Conservation (phyloP, 176 grass and related monocot genomes). For the Juncus effusus region DNA sequence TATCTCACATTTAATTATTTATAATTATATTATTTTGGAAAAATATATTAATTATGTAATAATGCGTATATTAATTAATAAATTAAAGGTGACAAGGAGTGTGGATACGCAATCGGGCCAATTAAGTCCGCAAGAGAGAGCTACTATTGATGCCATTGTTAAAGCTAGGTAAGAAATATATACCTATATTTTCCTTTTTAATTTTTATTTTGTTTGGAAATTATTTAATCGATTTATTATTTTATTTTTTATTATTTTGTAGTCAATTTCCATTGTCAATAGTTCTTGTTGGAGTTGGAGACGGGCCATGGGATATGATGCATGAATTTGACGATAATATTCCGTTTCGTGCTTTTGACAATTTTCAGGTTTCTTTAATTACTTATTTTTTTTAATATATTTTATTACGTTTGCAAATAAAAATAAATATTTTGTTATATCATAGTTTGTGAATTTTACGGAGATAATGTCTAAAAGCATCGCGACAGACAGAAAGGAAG, state of each 20-base stretch:
- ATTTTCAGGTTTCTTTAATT: constrained; percentile 69
- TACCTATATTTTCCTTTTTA: constrained; percentile 17
- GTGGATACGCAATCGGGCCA: constrained; percentile 85
- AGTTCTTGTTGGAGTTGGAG: constrained; percentile 95
- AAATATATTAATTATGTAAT: not conserved
- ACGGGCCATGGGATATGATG: constrained; percentile 99
- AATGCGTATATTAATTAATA: not conserved
- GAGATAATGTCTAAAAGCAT: constrained; percentile 96
- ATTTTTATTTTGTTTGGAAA: constrained; percentile 6
- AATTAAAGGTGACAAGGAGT: constrained; percentile 75
- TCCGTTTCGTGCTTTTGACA: constrained; percentile 89
- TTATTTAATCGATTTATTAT: constrained; percentile 10
- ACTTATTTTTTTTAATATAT: constrained; percentile 4
- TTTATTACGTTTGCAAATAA: not conserved
- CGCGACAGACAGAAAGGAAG: constrained; percentile 70
- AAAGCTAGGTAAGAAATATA: constrained; percentile 71
- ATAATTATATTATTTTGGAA: no score
- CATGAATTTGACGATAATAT: constrained; percentile 97
- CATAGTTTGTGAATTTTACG: constrained; percentile 98
- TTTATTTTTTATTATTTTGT: constrained; percentile 6
- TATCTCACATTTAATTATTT: not conserved
- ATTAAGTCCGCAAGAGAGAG: constrained; percentile 81
- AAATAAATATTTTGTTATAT: constrained; percentile 23
- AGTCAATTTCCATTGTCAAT: constrained; percentile 86
- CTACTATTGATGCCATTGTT: constrained; percentile 88